These are phyloP conservation scores for Tolypocladium album DNA, from an alignment of 2,329 filamentous ascomycete genomes.

Conservation along the genomic window DNA sequence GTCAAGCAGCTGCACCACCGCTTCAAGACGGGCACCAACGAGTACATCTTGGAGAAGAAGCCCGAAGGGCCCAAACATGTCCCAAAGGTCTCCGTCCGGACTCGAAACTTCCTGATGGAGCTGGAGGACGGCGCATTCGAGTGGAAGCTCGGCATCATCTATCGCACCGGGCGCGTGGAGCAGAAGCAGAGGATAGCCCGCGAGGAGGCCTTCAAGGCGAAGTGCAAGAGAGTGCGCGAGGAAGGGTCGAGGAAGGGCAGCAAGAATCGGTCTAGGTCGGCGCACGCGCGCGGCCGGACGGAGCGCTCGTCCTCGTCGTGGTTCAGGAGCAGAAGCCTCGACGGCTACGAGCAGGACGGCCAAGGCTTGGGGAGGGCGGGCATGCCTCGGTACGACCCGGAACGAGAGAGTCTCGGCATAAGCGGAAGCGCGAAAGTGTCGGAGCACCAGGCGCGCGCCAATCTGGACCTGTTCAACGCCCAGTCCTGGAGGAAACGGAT, in stretches of 20 bases:
- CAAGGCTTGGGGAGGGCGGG: constrained; percentile 25
- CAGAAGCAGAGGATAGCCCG: constrained; percentile 83
- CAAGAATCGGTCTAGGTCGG: constrained; percentile 45
- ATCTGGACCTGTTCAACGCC: constrained; percentile 70
- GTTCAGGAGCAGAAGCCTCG: constrained; percentile 46
- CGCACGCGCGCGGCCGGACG: constrained; percentile 25
- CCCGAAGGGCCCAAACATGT: constrained; percentile 80
- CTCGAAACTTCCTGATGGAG: constrained; percentile 77
- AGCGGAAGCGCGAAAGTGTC: constrained; percentile 63
- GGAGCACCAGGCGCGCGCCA: constrained; percentile 64
- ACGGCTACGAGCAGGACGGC: constrained; percentile 23
- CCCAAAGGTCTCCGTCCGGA: constrained; percentile 74
- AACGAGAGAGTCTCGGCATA: constrained; percentile 53
- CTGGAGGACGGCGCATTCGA: constrained; percentile 95
- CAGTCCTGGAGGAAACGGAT: constrained; percentile 90
- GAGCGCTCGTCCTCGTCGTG: constrained; percentile 21
- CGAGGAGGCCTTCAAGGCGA: constrained; percentile 81
- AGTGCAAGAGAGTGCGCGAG: constrained; percentile 73
- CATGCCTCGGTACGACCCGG: constrained; percentile 65
- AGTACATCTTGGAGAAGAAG: constrained; percentile 77
- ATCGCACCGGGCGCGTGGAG: constrained; percentile 77
- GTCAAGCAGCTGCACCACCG: constrained; percentile 86
- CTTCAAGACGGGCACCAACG: constrained; percentile 76
- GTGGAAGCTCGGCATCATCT: constrained; percentile 93
- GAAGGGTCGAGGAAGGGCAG: constrained; percentile 49